phyloP scores from a whole-genome alignment of 192 early-diverging fungal species.

The Umbelopsis isabellina region DNA sequence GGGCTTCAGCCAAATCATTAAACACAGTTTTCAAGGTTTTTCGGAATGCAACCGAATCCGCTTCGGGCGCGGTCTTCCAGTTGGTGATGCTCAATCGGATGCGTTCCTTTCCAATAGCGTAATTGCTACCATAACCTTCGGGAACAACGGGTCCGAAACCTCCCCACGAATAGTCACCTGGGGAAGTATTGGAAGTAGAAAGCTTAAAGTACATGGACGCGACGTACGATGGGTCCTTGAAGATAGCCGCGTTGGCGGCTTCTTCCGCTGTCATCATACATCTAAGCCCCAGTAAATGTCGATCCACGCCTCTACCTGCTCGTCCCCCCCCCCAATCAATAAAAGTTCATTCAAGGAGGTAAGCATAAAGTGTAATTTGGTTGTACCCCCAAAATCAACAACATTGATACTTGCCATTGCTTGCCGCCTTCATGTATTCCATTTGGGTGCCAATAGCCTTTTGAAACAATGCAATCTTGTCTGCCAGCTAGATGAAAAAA shows the following conservation, averaged over 20 bases:
- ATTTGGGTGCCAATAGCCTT: slow-evolving; percentile 71
- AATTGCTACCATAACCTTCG: slow-evolving; percentile 90
- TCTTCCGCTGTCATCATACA: slow-evolving; percentile 65
- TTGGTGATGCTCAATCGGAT: slow-evolving; percentile 76
- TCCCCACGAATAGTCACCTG: slow-evolving; percentile 69
- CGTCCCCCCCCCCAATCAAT: slow-evolving; percentile 2
- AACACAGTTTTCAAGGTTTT: slow-evolving; percentile 62
- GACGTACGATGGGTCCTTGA: slow-evolving; percentile 80
- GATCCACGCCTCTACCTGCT: slow-evolving; percentile 80
- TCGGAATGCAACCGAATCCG: slow-evolving; percentile 59
- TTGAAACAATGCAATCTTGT: slow-evolving; percentile 60
- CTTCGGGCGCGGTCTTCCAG: slow-evolving; percentile 47
- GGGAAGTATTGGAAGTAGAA: slow-evolving; percentile 82
- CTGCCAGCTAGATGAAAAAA: slow-evolving; percentile 3
- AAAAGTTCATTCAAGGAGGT: slow-evolving; percentile 8
- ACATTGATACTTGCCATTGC: slow-evolving; percentile 45
- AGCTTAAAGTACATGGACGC: slow-evolving; percentile 79
- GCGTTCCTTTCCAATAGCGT: slow-evolving; percentile 64
- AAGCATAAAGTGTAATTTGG: not conserved
- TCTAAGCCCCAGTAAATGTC: slow-evolving; percentile 87
- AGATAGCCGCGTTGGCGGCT: slow-evolving; percentile 67
- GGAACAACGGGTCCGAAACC: slow-evolving; percentile 86
- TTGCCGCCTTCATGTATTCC: slow-evolving; percentile 77
- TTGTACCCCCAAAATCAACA: not conserved
- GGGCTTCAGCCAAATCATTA: slow-evolving; percentile 57